Evolutionary conservation across 768 basidiomycete species (phyloP), one percentile per base, ranked within the genome.

Genomic region (Glaciozyma martinii): DNA sequence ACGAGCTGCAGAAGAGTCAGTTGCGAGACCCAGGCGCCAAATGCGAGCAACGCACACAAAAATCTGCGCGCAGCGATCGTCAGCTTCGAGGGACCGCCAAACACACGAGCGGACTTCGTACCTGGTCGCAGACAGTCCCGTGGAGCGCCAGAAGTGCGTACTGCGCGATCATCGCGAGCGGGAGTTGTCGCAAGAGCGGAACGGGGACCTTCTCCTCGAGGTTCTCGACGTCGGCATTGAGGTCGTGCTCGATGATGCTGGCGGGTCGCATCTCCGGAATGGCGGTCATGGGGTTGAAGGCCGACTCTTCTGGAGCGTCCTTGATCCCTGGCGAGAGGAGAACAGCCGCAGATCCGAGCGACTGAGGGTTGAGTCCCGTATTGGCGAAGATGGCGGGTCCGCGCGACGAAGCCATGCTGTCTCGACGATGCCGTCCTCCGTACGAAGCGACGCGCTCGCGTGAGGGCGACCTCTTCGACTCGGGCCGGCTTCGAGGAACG

Each of bases 101-200:
- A 13, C 37, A 13, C 37, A 40, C 12, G 37, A 40, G 37, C 37
- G n/a, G n/a, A n/a, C n/a, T n/a, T 40, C 37, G 12, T 40, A 74
- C 50, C 59, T 74, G 73, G 40, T 75, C 74, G 60, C 63, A 68
- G 0, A 66, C 62, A 13, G 75, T 75, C 42, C 85, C 84, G 74
- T 95, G 92, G 57, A 97, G 76, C 6, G 92, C 92, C 67, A 97
- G 79, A 66, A 91, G 78, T 25, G 89, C 89, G 76, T 95, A 95
- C 77, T 95, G 93, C 23, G 89, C 73, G 71, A 98, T 95, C 72
- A 97, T 84, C 69, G 87, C 74, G 42, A 90, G 73, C 8, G 94
- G 94, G 33, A 98, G 78, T 72, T 87, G 85, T 27, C 85, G 85
- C 67, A 83, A 77, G 67, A 89, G 75, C 18, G 87, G 86, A 3